Percentiles rank a stretch among this genome's conserved stretches.
Evolutionary conservation across 2,329 filamentous ascomycete species (phyloP).

Genomic region (Aureobasidium sp.): DNA sequence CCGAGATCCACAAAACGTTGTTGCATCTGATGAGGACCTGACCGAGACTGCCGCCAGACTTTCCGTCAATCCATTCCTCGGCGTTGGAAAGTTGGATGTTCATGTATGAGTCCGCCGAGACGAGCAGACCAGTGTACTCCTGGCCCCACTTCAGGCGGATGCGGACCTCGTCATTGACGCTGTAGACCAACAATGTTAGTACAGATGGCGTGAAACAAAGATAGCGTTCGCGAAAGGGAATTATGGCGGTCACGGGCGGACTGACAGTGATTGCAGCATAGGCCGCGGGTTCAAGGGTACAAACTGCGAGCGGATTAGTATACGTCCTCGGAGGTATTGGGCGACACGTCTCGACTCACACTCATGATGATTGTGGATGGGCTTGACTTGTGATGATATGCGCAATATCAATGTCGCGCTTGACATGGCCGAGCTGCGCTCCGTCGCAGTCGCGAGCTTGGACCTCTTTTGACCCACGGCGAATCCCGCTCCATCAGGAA

Average conservation of each 20-base stretch:
- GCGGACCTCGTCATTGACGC: conserved; percentile 82
- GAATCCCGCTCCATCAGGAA: neutral
- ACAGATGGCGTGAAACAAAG: neutral
- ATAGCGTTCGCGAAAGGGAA: neutral
- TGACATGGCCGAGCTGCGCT: neutral
- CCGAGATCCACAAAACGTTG: conserved; percentile 89
- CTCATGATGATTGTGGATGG: conserved; percentile 5
- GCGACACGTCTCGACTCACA: neutral
- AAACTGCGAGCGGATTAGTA: conserved; percentile 42
- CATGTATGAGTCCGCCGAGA: conserved; percentile 97
- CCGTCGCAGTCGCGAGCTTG: conserved; percentile 4
- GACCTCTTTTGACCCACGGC: neutral
- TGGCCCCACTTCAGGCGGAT: conserved; percentile 97
- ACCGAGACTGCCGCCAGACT: conserved; percentile 76
- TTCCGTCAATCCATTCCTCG: conserved; percentile 85
- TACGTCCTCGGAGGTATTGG: neutral
- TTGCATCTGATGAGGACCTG: conserved; percentile 93
- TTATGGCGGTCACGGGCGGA: conserved; percentile 21
- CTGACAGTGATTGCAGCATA: conserved; percentile 86
- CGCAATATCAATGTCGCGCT: conserved; percentile 10
- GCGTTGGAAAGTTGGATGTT: conserved; percentile 89
- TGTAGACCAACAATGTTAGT: conserved; percentile 29
- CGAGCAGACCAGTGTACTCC: conserved; percentile 90
- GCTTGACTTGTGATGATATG: neutral
- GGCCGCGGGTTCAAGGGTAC: conserved; percentile 94